Base-by-base conservation (phyloP, 192 early-diverging fungal species). In the Geosiphon pyriformis region DNA sequence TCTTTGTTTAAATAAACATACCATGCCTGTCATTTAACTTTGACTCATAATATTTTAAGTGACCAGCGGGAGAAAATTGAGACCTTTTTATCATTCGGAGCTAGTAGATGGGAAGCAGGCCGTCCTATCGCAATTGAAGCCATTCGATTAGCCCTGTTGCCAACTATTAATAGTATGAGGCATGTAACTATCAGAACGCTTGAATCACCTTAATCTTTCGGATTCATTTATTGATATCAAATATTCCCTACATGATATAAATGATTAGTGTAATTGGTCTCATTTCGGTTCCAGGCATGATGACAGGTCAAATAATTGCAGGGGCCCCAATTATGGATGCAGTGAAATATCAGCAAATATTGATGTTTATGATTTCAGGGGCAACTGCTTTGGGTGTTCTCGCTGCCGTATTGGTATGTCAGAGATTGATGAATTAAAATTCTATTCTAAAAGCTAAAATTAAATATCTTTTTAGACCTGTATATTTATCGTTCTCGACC, bases 291-390 rank as follows among this genome's bases (percentile, higher is more conserved):
- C n/a, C n/a, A n/a, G n/a, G n/a, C n/a, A n/a, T n/a, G n/a, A n/a
- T n/a, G n/a, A 15, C 92, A 93, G 49, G 91, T 91, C 0, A 91
- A 69, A 82, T 93, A 37, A 81, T 95, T 54, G 90, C 87, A 22
- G 93, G 93, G 30, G 84, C 91, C 0, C 79, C 85, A 7, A 86
- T 92, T 29, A 80, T 84, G 64, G 82, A 91, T 48, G 91, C 93
- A 0, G 87, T 85, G n/a, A 78, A 84, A 53, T 92, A 90, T 66
- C 91, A 92, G 71, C 85, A 89, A 64, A 88, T 92, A 53, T 87
- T 95, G 52, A 85, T 91, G 81, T 93, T 92, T 69, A 88, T 95
- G 88, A 88, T 95, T 23, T 82, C 83, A 15, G 86, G 90, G 0
- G 82, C 85, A 20, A 82, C 83, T 7, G 83, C 84, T 15, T 79